Evolutionary conservation across 768 basidiomycete species (phyloP).

Genomic region (Kwoniella sp.): DNA sequence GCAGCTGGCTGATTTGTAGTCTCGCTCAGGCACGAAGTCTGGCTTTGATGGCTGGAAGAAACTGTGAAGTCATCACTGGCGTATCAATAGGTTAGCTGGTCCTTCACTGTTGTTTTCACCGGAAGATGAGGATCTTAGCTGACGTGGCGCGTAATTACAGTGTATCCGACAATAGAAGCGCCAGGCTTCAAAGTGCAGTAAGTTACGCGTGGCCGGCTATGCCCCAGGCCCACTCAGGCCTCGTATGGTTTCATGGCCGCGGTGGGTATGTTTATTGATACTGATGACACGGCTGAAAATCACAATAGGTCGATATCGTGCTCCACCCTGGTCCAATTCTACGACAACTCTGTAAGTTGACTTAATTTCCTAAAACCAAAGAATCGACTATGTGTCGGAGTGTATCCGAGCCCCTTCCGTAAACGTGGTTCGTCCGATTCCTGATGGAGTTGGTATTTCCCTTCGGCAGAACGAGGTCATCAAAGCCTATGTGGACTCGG

Average conservation of each 20-base stretch:
- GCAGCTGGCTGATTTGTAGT: too few relatives aligned
- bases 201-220: too few relatives aligned
- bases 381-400: too few relatives aligned
- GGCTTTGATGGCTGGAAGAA: constrained; percentile 77
- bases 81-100: constrained; percentile 68
- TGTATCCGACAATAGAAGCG: constrained; percentile 52
- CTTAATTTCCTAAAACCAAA: too few relatives aligned
- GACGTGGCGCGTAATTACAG: constrained; percentile 18
- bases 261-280: too few relatives aligned
- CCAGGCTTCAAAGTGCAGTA: constrained; percentile 56
- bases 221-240: too few relatives aligned
- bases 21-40: constrained; percentile 75
- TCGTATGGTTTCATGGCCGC: too few relatives aligned
- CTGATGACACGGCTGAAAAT: not conserved
- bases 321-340: constrained; percentile 50
- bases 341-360: constrained; percentile 48
- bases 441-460: not conserved
- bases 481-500: constrained; percentile 78
- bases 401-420: too few relatives aligned
- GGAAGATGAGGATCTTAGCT: not conserved
- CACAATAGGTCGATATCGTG: constrained; percentile 48
- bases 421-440: not conserved
- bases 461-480: constrained; percentile 58
- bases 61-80: constrained; percentile 91
- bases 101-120: too few relatives aligned